Conservation (phyloP, 2,329 filamentous ascomycete genomes). For the Sphaerulina vaccinii region DNA sequence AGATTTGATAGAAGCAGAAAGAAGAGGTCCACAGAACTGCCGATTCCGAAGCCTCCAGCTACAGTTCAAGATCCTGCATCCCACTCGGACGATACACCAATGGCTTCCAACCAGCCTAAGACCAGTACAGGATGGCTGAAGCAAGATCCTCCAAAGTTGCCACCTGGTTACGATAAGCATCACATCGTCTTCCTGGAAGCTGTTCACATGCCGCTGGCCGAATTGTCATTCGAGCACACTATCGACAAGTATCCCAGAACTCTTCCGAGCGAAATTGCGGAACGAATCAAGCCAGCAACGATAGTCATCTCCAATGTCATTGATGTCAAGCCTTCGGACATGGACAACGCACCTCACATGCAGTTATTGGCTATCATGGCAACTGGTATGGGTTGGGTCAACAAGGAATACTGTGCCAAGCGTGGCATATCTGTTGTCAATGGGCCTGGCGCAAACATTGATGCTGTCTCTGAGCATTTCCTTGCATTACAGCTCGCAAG, state of each 20-base stretch:
- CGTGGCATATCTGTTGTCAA: conserved; percentile 23
- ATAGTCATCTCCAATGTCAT: conserved; percentile 26
- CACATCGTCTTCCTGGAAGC: conserved; percentile 27
- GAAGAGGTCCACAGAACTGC: too few species aligned
- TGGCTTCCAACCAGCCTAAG: neutral
- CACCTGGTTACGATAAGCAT: conserved; percentile 23
- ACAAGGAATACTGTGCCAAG: conserved; percentile 24
- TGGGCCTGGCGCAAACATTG: conserved; percentile 22
- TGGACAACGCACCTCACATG: conserved; percentile 25
- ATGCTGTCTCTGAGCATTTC: conserved; percentile 26
- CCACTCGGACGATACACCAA: too few species aligned
- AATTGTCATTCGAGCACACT: conserved; percentile 20
- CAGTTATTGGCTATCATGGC: conserved; percentile 23
- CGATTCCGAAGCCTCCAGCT: too few species aligned
- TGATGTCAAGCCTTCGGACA: conserved; percentile 23
- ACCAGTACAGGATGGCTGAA: conserved; percentile 11
- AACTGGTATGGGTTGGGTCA: conserved; percentile 27
- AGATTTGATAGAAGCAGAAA: too few species aligned
- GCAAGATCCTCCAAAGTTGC: conserved; percentile 20
- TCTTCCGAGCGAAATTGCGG: conserved; percentile 28
- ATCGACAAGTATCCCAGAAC: conserved; percentile 31
- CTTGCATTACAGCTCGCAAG: conserved; percentile 23
- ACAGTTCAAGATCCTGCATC: too few species aligned
- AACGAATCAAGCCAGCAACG: conserved; percentile 23
- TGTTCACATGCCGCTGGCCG: conserved; percentile 22